Base-by-base conservation (phyloP, 805 yeast species). In the Candida ovalis region DNA sequence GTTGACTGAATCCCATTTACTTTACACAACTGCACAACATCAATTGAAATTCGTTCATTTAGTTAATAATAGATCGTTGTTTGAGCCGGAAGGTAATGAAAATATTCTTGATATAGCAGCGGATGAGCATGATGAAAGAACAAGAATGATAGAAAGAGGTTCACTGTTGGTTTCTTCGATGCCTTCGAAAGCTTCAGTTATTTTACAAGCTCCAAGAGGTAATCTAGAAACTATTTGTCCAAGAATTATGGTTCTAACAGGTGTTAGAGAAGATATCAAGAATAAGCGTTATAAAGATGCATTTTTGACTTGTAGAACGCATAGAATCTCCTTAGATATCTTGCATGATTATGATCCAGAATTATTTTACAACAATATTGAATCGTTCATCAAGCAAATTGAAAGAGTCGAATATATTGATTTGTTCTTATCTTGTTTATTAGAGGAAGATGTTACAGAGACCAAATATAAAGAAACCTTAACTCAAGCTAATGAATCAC, bases 141-240 rank as follows among this genome's bases (percentile, higher is more conserved):
- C 85, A 15, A 80, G 99, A 58, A 80, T 84, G 49, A 84, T 94
- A 46, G 99, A 94, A 68, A 77, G 97, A 55, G 98, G 99, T 1
- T 89, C 97, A 0, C 58, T 86, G n/a, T 67, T 94, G 42, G 88
- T 92, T 0, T 74, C 90, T 36, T 80, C 81, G 1, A 84, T 90
- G 59, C 97, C 97, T 1, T 80, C 92, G 0, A 85, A 80, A 47
- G 82, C 90, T 48, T 77, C 91, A 0, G 90, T 95, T 18, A 82
- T 88, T 3, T 72, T 94, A 45, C 97, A 94, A 66, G 97, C 97
- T 4, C 96, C 96, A 50, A 79, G 99, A 64, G 99, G 99, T 52
- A 94, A 94, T 60, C 71, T 94, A 56, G 99, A 94, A 66, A 90
- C 98, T 0, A 86, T 94, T 18, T 84, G 81, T 60, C 99, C 99